Percentiles rank a stretch among this genome's conserved stretches.
phyloP scores from a whole-genome alignment of 768 basidiomycete genomes.

The Mycena chlorophos region DNA sequence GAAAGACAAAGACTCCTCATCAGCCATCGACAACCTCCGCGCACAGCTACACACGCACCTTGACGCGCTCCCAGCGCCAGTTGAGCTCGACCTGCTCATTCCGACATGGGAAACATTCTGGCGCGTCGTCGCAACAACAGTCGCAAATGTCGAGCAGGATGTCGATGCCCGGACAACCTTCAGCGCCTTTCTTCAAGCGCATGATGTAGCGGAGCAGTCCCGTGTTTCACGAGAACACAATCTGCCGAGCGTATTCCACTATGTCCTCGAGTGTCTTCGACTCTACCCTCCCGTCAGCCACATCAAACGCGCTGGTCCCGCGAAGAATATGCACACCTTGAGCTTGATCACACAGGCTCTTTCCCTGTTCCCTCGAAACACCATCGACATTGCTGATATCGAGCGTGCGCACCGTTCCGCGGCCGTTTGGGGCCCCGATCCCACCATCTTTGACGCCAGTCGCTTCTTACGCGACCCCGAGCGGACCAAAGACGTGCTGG shows the following conservation, averaged over 20 bases:
- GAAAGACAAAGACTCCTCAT: constrained; percentile 35
- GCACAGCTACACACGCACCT: constrained; percentile 37
- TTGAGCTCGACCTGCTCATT: constrained; percentile 55
- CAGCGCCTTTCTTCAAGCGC: constrained; percentile 36
- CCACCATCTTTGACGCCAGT: constrained; percentile 44
- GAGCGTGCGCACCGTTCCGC: constrained; percentile 33
- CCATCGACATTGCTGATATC: constrained; percentile 38
- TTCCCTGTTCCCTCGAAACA: constrained; percentile 10
- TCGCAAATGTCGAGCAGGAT: constrained; percentile 39
- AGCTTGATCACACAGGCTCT: constrained; percentile 3
- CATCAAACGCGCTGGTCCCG: constrained; percentile 35
- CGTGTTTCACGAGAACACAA: background rate
- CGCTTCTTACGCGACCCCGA: constrained; percentile 30
- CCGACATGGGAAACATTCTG: constrained; percentile 65
- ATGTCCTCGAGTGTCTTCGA: constrained; percentile 48
- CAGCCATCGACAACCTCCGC: constrained; percentile 37
- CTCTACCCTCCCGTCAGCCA: constrained; percentile 53
- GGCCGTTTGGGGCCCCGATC: constrained; percentile 18
- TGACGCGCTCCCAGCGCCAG: constrained; percentile 43
- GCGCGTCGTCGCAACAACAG: constrained; percentile 52
- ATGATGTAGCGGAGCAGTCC: constrained; percentile 29
- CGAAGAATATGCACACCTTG: background rate
- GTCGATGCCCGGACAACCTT: constrained; percentile 31
- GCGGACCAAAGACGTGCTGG: constrained; percentile 28
- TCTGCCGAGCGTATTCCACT: constrained; percentile 33